Percentiles rank a stretch among this genome's conserved stretches.
Evolutionary conservation across 225 moss, liverwort and hornwort species (phyloP).

Genomic region (Ulota crispa): DNA sequence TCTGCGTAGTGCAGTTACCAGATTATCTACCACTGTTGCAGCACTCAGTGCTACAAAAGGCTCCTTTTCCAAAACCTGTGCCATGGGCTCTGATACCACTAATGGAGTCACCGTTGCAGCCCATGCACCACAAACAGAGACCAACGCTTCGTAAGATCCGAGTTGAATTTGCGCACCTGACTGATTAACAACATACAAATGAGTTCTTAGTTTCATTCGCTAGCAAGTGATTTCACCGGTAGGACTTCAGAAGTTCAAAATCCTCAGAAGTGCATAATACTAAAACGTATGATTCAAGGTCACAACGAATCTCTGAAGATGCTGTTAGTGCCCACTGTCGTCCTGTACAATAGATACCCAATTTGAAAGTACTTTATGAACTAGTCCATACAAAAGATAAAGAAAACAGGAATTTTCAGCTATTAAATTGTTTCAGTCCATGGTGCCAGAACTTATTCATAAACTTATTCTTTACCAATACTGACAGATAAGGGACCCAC

Average conservation of each 20-base stretch:
- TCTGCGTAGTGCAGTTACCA: constrained; percentile 54
- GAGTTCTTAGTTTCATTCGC: neutral
- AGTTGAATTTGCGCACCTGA: constrained; percentile 70
- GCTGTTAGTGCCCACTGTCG: neutral
- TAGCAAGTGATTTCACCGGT: neutral
- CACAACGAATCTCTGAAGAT: neutral
- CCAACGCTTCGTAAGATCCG: constrained; percentile 69
- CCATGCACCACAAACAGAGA: constrained; percentile 65
- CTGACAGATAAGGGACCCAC: neutral
- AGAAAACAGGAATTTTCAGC: neutral
- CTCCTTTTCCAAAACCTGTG: constrained; percentile 43
- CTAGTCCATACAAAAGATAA: neutral
- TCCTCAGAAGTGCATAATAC: neutral
- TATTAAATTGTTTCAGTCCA: neutral
- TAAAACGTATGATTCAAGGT: neutral
- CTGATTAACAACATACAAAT: constrained; percentile 42
- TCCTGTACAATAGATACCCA: neutral
- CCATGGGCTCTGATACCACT: constrained; percentile 45
- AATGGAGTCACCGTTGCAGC: constrained; percentile 58
- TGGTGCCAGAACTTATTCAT: neutral
- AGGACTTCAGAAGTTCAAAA: neutral
- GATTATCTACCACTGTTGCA: constrained; percentile 55
- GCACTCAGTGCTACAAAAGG: constrained; percentile 37
- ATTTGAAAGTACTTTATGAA: neutral
- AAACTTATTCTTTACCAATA: neutral